A percentile compares a stretch with the other conserved stretches of the same genome.
phyloP scores from a whole-genome alignment of 1,284 basidiomycete species.

The Phylloporus sp. region DNA sequence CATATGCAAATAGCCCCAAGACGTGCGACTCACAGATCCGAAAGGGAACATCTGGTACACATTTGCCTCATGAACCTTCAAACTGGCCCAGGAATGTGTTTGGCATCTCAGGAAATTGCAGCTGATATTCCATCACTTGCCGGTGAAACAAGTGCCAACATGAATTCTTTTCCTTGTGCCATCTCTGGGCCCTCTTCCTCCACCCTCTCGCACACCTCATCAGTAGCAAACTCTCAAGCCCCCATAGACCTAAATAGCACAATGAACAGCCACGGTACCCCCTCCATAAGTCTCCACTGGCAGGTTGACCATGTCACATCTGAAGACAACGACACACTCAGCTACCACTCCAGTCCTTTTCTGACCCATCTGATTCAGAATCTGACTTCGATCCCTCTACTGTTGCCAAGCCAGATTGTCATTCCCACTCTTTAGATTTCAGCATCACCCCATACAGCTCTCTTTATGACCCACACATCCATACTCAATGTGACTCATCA shows the following conservation, averaged over 20 bases:
- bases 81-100: too few species aligned
- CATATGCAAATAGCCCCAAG: too few species aligned
- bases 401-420: constrained; percentile 4
- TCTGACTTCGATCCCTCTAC: constrained; percentile 24
- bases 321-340: constrained; percentile 36
- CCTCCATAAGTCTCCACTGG: constrained; percentile 3
- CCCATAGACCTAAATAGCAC: constrained; percentile 17
- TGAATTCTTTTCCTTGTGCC: constrained; percentile 35
- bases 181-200: constrained; percentile 36
- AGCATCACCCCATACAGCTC: constrained; percentile 26
- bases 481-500: constrained; percentile 48
- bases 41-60: constrained; percentile 62
- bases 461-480: constrained; percentile 28
- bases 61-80: constrained; percentile 65
- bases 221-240: constrained; percentile 13
- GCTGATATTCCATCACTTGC: too few species aligned
- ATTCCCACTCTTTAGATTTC: constrained; percentile 7
- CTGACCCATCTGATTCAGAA: constrained; percentile 42
- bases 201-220: constrained; percentile 37
- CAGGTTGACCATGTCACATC: constrained; percentile 7
- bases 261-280: constrained; percentile 5
- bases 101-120: too few species aligned
- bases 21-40: constrained; percentile 57
- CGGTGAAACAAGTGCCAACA: constrained; percentile 35
- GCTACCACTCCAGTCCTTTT: constrained; percentile 42